Evolutionary conservation across 139 green algal species (phyloP).

Genomic region (Penium margaritaceum): DNA sequence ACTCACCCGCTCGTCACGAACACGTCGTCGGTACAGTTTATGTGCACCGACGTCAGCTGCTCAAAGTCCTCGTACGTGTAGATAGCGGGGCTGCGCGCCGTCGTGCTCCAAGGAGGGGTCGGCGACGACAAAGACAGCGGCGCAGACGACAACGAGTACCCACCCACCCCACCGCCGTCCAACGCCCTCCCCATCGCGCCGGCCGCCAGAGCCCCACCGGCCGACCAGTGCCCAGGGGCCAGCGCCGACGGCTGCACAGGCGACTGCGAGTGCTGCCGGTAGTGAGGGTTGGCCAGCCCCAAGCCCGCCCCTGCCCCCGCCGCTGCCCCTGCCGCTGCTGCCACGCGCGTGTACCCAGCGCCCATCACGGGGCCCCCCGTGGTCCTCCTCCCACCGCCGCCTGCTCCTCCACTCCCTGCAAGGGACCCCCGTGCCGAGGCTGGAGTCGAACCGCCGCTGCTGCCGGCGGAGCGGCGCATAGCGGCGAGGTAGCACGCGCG

Average conservation of each 20-base stretch:
- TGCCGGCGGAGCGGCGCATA: neutral
- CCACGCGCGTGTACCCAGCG: neutral
- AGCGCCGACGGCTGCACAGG: neutral
- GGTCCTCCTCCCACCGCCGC: too few relatives aligned
- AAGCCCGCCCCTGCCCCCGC: neutral
- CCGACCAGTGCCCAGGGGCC: neutral
- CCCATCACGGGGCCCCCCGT: neutral
- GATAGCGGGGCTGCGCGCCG: constrained; percentile 12
- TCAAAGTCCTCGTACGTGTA: constrained; percentile 42
- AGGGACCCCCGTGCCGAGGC: neutral
- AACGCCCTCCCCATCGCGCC: too few relatives aligned
- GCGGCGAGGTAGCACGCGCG: constrained; percentile 1
- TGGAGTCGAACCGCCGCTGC: neutral
- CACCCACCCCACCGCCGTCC: neutral
- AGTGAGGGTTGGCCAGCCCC: neutral
- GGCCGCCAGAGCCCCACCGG: too few relatives aligned
- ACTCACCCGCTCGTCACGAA: constrained; percentile 38
- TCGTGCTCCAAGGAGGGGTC: too few relatives aligned
- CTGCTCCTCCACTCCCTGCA: neutral
- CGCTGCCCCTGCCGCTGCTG: constrained; percentile 1
- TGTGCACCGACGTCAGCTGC: constrained; percentile 45
- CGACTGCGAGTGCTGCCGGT: neutral
- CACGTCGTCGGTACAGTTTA: constrained; percentile 46
- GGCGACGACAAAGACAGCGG: neutral
- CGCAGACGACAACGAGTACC: neutral